A percentile compares a stretch with the other conserved stretches of the same genome.
Conservation (phyloP, 768 basidiomycete species). For the Fibroporia radiculosa region DNA sequence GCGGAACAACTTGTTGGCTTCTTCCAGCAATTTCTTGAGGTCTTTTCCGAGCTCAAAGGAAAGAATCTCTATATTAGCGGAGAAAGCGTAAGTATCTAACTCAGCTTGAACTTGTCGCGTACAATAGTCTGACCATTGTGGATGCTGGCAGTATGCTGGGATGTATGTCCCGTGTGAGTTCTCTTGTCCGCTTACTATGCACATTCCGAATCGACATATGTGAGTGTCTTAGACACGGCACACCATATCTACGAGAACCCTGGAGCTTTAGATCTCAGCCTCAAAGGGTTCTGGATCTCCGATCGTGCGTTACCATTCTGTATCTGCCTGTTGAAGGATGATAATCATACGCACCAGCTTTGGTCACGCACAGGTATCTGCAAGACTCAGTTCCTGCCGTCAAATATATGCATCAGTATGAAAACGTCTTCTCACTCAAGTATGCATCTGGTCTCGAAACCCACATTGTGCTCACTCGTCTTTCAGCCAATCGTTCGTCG, state of each 20-base stretch:
- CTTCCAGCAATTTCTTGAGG: slow-evolving; percentile 62
- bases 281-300: slow-evolving; percentile 9
- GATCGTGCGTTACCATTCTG: slow-evolving; percentile 61
- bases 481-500: slow-evolving; percentile 28
- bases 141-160: slow-evolving; percentile 22
- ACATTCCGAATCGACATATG: no score
- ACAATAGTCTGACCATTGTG: neutral
- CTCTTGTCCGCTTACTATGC: no score
- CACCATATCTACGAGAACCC: no score
- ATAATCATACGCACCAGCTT: slow-evolving; percentile 63
- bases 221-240: no score
- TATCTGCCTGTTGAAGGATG: no score
- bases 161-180: slow-evolving; percentile 18
- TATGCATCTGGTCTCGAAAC: slow-evolving; percentile 14
- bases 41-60: slow-evolving; percentile 64
- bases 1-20: slow-evolving; percentile 47
- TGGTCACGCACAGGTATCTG: slow-evolving; percentile 44
- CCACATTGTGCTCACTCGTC: neutral
- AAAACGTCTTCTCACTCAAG: slow-evolving; percentile 56
- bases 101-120: neutral
- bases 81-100: slow-evolving; percentile 50
- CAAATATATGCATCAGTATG: slow-evolving; percentile 43
- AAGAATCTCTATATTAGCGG: slow-evolving; percentile 66
- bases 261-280: slow-evolving; percentile 7
- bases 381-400: slow-evolving; percentile 61